These are phyloP conservation scores for Neurospora hispaniola DNA, from an alignment of 495 filamentous ascomycete genomes.

Conservation along the genomic window DNA sequence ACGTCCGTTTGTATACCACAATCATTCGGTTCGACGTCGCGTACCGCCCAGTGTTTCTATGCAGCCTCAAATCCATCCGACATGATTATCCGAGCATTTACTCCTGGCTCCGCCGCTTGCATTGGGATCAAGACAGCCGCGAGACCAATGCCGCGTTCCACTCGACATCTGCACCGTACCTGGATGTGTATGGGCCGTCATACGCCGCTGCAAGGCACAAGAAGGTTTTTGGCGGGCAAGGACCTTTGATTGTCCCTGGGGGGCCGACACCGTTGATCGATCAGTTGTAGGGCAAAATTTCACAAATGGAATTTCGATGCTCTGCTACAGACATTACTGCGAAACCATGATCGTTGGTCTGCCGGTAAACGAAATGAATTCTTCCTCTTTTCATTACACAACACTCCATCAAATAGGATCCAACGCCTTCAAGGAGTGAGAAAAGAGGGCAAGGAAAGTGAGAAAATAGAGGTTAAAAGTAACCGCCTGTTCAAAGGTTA, in stretches of 20 bases:
- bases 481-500: too few species aligned
- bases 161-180: slow-evolving; percentile 42
- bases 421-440: too few species aligned
- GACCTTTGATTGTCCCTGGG: slow-evolving; percentile 18
- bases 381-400: too few species aligned
- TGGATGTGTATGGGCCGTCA: slow-evolving; percentile 11
- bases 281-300: slow-evolving; percentile 1
- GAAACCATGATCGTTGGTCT: too few species aligned
- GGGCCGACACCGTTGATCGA: slow-evolving; percentile 23
- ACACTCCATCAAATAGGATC: too few species aligned
- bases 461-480: too few species aligned
- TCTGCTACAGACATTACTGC: too few species aligned
- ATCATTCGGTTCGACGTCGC: slow-evolving; percentile 70
- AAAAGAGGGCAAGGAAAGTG: too few species aligned
- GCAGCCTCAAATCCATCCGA: slow-evolving; percentile 65
- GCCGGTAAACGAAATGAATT: too few species aligned
- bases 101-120: slow-evolving; percentile 54
- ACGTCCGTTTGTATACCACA: slow-evolving; percentile 70
- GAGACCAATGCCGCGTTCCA: slow-evolving; percentile 32
- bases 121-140: slow-evolving; percentile 49
- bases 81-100: slow-evolving; percentile 63
- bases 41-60: slow-evolving; percentile 78
- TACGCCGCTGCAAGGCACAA: slow-evolving; percentile 16
- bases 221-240: slow-evolving; percentile 12
- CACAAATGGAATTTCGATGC: too few species aligned